Percentiles rank a stretch among this genome's conserved stretches.
phyloP scores from a whole-genome alignment of 169 alveolate species.

The Toxoplasma gondii region DNA sequence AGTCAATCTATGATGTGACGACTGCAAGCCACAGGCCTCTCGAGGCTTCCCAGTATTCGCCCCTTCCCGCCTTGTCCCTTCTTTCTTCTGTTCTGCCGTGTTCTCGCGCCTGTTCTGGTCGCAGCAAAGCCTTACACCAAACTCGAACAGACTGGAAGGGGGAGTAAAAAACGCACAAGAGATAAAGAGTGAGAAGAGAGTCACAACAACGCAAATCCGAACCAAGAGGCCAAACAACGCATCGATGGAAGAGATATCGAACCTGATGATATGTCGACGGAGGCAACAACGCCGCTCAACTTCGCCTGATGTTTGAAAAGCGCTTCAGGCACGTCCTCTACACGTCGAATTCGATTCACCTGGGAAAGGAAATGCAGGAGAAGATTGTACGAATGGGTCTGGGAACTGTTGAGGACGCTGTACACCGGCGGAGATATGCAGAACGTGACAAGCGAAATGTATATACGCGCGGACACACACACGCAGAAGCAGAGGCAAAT shows the following conservation, averaged over 20 bases:
- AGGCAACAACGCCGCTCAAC: conserved; percentile 6
- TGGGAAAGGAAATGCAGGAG: background rate
- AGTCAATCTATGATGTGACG: too few species aligned
- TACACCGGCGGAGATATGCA: too few species aligned
- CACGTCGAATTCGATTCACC: background rate
- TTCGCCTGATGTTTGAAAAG: background rate
- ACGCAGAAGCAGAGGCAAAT: too few species aligned
- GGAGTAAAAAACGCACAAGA: background rate
- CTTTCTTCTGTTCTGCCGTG: too few species aligned
- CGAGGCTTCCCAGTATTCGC: background rate
- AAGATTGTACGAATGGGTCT: background rate
- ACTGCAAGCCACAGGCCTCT: background rate
- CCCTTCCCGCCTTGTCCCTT: too few species aligned
- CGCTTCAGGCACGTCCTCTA: background rate
- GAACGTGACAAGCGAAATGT: too few species aligned
- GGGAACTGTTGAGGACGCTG: too few species aligned
- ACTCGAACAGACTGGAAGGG: background rate
- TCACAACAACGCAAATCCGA: background rate
- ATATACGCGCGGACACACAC: too few species aligned
- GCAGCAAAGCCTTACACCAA: too few species aligned
- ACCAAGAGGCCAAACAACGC: too few species aligned
- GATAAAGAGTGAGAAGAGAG: background rate
- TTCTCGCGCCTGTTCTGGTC: too few species aligned
- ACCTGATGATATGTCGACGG: background rate
- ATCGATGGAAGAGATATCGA: background rate